A percentile compares a stretch with the other conserved stretches of the same genome.
Evolutionary conservation across 352 stramenopile species (phyloP).

Genomic region (Phytophthora sansomeana): DNA sequence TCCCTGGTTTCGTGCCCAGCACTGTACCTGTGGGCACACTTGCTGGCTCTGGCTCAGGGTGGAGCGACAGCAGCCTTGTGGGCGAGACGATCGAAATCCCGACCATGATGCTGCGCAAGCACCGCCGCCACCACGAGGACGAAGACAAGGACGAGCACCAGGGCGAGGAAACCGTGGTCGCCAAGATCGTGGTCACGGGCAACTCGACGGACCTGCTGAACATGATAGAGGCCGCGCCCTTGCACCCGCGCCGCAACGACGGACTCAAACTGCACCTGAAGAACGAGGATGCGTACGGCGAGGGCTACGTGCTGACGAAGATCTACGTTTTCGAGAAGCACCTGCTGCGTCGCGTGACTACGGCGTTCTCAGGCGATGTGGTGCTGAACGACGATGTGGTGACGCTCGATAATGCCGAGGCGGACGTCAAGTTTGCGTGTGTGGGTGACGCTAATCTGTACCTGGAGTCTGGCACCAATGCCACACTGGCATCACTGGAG

Average conservation of each 20-base stretch:
- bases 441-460: no score
- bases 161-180: conserved; percentile 43
- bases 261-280: conserved; percentile 61
- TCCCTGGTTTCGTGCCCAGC: conserved; percentile 2
- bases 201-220: conserved; percentile 64
- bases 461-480: no score
- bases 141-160: conserved; percentile 22
- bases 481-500: no score
- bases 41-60: conserved; percentile 5
- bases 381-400: conserved; percentile 57
- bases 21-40: conserved; percentile 12
- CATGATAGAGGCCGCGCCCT: conserved; percentile 51
- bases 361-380: conserved; percentile 46
- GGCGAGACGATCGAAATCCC: conserved; percentile 43
- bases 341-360: conserved; percentile 46
- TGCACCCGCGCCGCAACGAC: conserved; percentile 49
- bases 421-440: no score
- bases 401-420: conserved; percentile 41
- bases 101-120: conserved; percentile 46
- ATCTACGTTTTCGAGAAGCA: conserved; percentile 63
- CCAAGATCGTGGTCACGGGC: conserved; percentile 61
- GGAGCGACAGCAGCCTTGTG: conserved; percentile 26
- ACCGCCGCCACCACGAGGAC: conserved; percentile 28
- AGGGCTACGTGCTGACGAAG: conserved; percentile 65
- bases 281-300: conserved; percentile 56